Conservation (phyloP, 1,284 basidiomycete species). For the Melampsora americana region DNA sequence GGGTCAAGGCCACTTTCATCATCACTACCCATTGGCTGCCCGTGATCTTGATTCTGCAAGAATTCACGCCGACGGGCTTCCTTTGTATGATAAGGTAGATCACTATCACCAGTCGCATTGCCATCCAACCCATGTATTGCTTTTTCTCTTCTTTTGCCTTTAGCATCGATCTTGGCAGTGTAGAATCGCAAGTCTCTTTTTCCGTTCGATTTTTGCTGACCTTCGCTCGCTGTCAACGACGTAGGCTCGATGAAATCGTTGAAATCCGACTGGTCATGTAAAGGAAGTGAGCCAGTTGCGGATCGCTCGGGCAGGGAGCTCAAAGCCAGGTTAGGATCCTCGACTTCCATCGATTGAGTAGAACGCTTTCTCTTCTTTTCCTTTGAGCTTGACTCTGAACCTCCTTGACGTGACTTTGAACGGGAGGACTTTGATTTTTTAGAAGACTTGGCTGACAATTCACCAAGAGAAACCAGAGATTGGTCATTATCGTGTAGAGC, state of each 20-base stretch:
- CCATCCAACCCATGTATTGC: conserved; percentile 58
- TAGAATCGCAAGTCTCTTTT: conserved; percentile 81
- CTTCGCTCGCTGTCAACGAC: conserved; percentile 67
- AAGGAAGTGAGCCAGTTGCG: neutral
- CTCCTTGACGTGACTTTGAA: neutral
- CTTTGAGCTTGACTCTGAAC: conserved; percentile 4
- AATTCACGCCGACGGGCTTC: conserved; percentile 57
- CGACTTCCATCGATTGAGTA: conserved; percentile 8
- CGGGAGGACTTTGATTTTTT: neutral
- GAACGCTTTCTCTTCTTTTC: conserved; percentile 16
- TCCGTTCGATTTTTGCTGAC: conserved; percentile 73
- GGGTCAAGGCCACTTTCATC: conserved; percentile 54
- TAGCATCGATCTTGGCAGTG: conserved; percentile 73
- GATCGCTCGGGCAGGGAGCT: conserved; percentile 19
- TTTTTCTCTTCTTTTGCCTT: conserved; percentile 58
- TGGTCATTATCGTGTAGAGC: neutral
- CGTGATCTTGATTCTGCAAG: conserved; percentile 56
- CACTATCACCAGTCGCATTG: conserved; percentile 68
- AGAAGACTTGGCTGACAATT: conserved; percentile 1
- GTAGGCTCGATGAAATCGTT: conserved; percentile 73
- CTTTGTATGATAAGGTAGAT: conserved; percentile 68
- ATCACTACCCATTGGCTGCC: conserved; percentile 45
- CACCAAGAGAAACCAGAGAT: neutral
- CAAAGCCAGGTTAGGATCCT: conserved; percentile 35
- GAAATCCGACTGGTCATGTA: neutral